These are phyloP conservation scores for Phytophthora cactorum DNA, from an alignment of 352 stramenopile genomes.

Conservation along the genomic window DNA sequence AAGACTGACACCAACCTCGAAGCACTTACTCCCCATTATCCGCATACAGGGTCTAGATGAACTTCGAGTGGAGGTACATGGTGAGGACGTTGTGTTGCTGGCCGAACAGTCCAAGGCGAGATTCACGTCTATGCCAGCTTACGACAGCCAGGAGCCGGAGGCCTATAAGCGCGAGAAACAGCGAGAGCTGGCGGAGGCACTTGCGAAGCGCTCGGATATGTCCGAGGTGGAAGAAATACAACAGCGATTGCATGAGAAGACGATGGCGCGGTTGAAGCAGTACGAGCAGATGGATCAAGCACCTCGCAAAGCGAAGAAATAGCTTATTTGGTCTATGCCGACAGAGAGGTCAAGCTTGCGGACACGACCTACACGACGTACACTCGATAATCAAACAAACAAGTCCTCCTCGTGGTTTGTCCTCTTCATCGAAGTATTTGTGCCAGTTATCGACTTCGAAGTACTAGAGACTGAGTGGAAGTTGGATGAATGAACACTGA, in stretches of 20 bases:
- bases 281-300: slow-evolving; percentile 33
- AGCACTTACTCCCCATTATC: slow-evolving; percentile 1
- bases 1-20: background rate
- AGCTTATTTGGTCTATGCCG: background rate
- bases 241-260: slow-evolving; percentile 57
- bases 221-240: slow-evolving; percentile 61
- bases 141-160: slow-evolving; percentile 31
- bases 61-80: slow-evolving; percentile 51
- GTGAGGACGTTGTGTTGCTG: slow-evolving; percentile 50
- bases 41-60: slow-evolving; percentile 40
- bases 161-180: slow-evolving; percentile 54
- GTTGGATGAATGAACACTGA: too few species aligned
- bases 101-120: slow-evolving; percentile 14
- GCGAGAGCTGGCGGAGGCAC: slow-evolving; percentile 43
- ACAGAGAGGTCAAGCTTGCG: background rate
- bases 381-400: too few species aligned
- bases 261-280: slow-evolving; percentile 54
- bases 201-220: slow-evolving; percentile 43
- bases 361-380: background rate
- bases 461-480: too few species aligned
- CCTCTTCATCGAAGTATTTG: background rate
- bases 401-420: too few species aligned
- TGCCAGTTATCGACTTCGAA: too few species aligned
- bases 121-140: slow-evolving; percentile 20
- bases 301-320: slow-evolving; percentile 25